Conservation (phyloP, 306 rosid species). For the Glycine tomentella region DNA sequence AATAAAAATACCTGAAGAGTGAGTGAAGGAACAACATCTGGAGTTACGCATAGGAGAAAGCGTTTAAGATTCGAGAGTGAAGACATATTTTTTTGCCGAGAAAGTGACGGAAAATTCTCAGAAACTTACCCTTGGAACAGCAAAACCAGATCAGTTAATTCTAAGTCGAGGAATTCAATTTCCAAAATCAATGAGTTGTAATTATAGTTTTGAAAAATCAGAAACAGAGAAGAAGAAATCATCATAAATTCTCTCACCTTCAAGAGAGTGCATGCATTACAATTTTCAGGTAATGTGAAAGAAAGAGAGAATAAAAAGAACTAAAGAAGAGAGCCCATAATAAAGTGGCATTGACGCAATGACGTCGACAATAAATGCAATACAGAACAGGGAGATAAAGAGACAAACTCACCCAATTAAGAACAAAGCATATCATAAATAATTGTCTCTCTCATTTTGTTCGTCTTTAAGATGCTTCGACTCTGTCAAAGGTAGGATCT, state of each 20-base stretch:
- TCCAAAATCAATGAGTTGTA: background rate
- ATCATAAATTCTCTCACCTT: background rate
- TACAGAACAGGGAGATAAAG: background rate
- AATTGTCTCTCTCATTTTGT: background rate
- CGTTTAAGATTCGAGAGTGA: constrained; percentile 62
- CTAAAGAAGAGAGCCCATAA: too few relatives aligned
- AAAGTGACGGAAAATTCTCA: constrained; percentile 23
- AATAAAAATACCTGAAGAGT: constrained; percentile 57
- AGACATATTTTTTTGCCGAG: constrained; percentile 47
- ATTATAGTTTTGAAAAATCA: background rate
- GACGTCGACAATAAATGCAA: background rate
- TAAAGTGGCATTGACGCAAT: background rate
- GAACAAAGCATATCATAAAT: background rate
- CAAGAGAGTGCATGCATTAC: background rate
- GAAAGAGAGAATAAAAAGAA: too few relatives aligned
- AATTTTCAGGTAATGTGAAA: too few relatives aligned
- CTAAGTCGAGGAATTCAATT: background rate
- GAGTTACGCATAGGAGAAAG: constrained; percentile 70
- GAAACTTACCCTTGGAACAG: background rate
- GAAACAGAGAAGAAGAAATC: background rate
- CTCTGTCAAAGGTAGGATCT: background rate
- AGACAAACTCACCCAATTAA: background rate
- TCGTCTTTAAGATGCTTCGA: background rate
- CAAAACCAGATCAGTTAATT: background rate
- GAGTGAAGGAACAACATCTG: constrained; percentile 63